Evolutionary conservation across 148 eudicot species (phyloP).

Genomic region (Silene latifolia): DNA sequence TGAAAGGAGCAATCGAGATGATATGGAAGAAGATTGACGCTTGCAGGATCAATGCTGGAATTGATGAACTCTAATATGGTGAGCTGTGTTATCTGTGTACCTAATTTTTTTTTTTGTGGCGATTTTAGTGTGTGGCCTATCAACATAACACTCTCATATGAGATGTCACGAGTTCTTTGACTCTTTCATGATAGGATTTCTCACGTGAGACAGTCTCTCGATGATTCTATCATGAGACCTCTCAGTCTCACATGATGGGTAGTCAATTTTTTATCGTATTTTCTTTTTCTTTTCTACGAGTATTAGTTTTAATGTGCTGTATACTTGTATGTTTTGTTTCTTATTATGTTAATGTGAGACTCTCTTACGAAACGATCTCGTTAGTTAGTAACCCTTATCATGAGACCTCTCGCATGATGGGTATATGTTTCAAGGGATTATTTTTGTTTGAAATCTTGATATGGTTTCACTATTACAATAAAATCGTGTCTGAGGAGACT

Average conservation of each 20-base stretch:
- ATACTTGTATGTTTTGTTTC: neutral
- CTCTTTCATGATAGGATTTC: neutral
- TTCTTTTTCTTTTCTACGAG: too few relatives aligned
- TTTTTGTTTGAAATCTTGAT: too few relatives aligned
- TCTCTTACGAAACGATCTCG: neutral
- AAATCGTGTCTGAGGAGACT: neutral
- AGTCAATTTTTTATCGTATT: too few relatives aligned
- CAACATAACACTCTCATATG: neutral
- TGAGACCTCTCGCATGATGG: too few relatives aligned
- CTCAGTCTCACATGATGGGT: too few relatives aligned
- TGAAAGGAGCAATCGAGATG: slow-evolving; percentile 35
- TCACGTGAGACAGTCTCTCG: too few relatives aligned
- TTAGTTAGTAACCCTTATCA: neutral
- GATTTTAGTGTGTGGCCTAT: neutral
- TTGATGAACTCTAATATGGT: slow-evolving; percentile 12
- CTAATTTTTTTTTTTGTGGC: neutral
- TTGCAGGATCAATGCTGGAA: neutral
- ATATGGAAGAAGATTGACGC: slow-evolving; percentile 45
- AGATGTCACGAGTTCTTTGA: neutral
- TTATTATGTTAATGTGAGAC: neutral
- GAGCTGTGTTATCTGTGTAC: neutral
- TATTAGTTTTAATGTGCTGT: neutral
- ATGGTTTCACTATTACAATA: neutral
- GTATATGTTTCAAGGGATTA: neutral
- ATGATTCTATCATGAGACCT: neutral